Evolutionary conservation across 441 rosid genomes (phyloP), one percentile per base, ranked within the genome.

Genomic region (Geranium incanum): DNA sequence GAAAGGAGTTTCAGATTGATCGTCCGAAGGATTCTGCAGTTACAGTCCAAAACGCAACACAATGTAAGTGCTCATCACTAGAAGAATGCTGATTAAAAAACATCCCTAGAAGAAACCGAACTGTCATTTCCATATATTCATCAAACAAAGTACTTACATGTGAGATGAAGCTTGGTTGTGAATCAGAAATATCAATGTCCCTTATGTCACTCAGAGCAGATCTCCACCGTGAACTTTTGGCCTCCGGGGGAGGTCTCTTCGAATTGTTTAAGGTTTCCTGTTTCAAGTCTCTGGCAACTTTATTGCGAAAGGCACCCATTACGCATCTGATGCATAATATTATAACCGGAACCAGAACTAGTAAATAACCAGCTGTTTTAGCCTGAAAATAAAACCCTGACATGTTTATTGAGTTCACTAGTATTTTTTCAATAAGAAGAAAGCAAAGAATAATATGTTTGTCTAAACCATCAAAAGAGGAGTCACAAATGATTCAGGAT

Each of bases 261-360:
- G 81, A 70, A 64, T 66, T 65, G 60, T 59, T 70, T 0, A 4
- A 23, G 28, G 62, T 74, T 70, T 63, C 36, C 50, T 3, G 23
- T 48, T 21, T 74, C 18, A 15, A 36, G 50, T 71, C 65, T 70
- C 73, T 74, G 21, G 48, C 8, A 60, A 60, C 38, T 75, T 76
- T 72, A 64, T 74, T 36, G 75, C 43, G 55, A 21, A 83, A 70
- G 36, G 72, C 74, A 55, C 78, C 73, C 59, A 68, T 70, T 70
- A 84, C 28, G 84, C 83, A 84, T 70, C 73, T 74, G 74, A 84
- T 76, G 84, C 83, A 81, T 74, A 84, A 76, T 21, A 73, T 78
- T 43, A 81, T 38, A 70, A 78, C 74, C 66, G 84, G 76, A 75
- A 79, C 83, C 80, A 81, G 45, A 78, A 81, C 75, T 75, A 81